These are phyloP conservation scores for Potentilla sterilis DNA, from an alignment of 306 rosid species.

Conservation along the genomic window DNA sequence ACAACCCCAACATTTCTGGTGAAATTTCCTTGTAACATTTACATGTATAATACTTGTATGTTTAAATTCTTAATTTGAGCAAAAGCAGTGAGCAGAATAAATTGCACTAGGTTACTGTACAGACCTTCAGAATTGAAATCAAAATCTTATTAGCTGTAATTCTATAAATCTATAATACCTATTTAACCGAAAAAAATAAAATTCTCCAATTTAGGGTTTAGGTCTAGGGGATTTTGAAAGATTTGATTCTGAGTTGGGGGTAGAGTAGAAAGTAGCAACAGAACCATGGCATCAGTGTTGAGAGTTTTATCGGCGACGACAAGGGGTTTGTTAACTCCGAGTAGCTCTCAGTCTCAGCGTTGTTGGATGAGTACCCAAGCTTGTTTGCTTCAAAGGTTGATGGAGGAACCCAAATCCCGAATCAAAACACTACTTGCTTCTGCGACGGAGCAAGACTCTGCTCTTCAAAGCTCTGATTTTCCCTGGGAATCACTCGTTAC, in stretches of 20 bases:
- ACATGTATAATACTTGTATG: not conserved
- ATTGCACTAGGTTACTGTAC: not conserved
- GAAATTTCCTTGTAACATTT: constrained; percentile 10
- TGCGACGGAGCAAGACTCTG: not conserved
- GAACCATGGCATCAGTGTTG: constrained; percentile 34
- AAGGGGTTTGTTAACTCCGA: not conserved
- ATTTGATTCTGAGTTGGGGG: too few relatives aligned
- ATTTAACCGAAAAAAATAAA: not conserved
- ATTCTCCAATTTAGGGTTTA: too few relatives aligned
- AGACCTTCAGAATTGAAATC: not conserved
- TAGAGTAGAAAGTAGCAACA: not conserved
- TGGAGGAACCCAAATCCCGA: constrained; percentile 37
- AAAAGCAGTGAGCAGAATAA: not conserved
- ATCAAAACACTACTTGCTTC: constrained; percentile 40
- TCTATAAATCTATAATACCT: not conserved
- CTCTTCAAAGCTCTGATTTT: too few relatives aligned
- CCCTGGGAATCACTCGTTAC: constrained; percentile 39
- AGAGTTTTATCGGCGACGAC: constrained; percentile 35
- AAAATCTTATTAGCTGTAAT: too few relatives aligned
- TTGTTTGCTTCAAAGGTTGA: constrained; percentile 34
- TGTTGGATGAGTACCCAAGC: constrained; percentile 24
- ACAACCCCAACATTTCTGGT: constrained; percentile 1
- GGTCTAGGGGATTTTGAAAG: not conserved
- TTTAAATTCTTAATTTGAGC: not conserved
- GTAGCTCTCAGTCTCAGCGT: constrained; percentile 6